Evolutionary conservation across 805 yeast species (phyloP), one percentile per base, ranked within the genome.

Genomic region (Teunomyces atbi): DNA sequence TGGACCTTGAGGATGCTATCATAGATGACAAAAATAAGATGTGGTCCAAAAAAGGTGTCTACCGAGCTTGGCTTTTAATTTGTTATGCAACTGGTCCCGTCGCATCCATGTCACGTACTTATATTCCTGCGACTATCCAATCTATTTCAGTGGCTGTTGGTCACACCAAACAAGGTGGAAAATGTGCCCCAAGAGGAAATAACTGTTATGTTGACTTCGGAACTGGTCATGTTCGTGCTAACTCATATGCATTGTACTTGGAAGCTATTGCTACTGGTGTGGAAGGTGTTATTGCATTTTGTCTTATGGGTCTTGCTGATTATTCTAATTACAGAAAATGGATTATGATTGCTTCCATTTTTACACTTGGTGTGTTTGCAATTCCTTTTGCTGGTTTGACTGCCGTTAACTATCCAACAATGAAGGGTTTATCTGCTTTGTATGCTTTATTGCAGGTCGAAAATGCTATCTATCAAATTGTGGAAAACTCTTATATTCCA

Each of bases 11-110:
- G n/a, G 33, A n/a, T 13, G 33, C 33, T n/a, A 29, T 29, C 15
- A 13, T 29, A 2, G 37, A 34, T 19, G 37, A 34, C n/a, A 34
- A 34, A 10, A 34, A 34, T 13, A 19, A 18, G 37, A 41, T 52
- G 4, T 61, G 64, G 62, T 44, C 42, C 15, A 52, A 50, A 35
- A 57, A 51, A 32, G 48, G 52, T 6, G 48, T 56, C 5, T 65
- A 52, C 41, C 43, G 62, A 16, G 51, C 69, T 7, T 71, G 76
- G 76, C 53, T 71, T 3, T 52, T 68, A 5, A 46, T 71, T 8
- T 70, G 75, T 48, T 71, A 62, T 50, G 53, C 70, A 2, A 70
- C 75, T 2, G 76, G 76, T 1, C 76, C 76, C 2, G 73, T 68
- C 0, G 63, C 74, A 1, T 64, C 74, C 6, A 68, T 71, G 74